Evolutionary conservation across 1,139 yeast genomes (phyloP).

Genomic region (Zhuliangozyma blackwelliae): DNA sequence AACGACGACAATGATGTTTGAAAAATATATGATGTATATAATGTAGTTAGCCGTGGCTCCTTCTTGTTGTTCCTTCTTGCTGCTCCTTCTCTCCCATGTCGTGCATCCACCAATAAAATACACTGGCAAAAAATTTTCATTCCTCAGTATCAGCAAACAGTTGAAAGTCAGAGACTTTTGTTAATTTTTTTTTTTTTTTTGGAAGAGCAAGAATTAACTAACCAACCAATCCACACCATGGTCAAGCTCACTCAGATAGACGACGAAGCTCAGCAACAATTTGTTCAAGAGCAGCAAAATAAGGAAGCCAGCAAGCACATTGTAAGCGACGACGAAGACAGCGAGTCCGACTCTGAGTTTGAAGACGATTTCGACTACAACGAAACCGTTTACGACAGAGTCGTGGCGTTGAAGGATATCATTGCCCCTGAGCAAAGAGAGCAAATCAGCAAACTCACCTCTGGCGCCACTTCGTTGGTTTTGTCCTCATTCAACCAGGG

Average conservation of each 20-base stretch:
- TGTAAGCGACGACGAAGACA: slow-evolving; percentile 21
- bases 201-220: neutral
- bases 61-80: no score
- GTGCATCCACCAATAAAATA: no score
- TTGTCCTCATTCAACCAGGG: slow-evolving; percentile 50
- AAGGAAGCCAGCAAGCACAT: slow-evolving; percentile 17
- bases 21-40: no score
- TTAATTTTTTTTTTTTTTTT: no score
- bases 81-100: no score
- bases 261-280: slow-evolving; percentile 33
- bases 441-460: slow-evolving; percentile 32
- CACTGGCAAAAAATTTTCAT: no score
- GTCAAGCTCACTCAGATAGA: slow-evolving; percentile 72
- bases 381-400: slow-evolving; percentile 83
- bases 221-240: slow-evolving; percentile 31
- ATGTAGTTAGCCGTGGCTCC: no score
- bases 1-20: no score
- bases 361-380: slow-evolving; percentile 74
- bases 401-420: slow-evolving; percentile 86
- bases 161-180: no score
- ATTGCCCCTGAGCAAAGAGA: slow-evolving; percentile 85
- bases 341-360: slow-evolving; percentile 57
- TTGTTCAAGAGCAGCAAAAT: slow-evolving; percentile 19
- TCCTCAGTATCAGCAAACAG: no score
- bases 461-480: slow-evolving; percentile 32